phyloP scores from a whole-genome alignment of 352 stramenopile species.

The Phytophthora ohioensis region DNA sequence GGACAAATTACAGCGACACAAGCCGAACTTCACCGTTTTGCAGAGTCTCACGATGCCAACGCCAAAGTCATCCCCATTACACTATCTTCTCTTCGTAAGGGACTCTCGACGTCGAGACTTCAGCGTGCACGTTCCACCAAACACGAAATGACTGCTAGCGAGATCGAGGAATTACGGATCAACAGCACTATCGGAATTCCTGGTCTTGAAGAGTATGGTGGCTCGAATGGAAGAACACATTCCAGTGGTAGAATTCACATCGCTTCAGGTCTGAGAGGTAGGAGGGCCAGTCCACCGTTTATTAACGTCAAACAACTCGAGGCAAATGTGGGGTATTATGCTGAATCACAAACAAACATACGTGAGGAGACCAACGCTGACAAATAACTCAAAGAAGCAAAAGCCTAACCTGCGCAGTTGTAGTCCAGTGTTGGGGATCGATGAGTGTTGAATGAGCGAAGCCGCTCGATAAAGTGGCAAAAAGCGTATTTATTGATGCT shows the following conservation, averaged over 20 bases:
- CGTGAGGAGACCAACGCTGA: background rate
- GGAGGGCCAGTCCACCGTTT: background rate
- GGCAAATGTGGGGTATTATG: background rate
- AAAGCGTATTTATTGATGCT: constrained; percentile 38
- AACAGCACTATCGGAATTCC: constrained; percentile 32
- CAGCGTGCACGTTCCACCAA: constrained; percentile 23
- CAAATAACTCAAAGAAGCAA: background rate
- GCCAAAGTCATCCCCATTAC: constrained; percentile 72
- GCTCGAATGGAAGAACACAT: constrained; percentile 2
- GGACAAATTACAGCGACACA: constrained; percentile 55
- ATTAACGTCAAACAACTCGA: constrained; percentile 5
- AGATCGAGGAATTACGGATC: constrained; percentile 27
- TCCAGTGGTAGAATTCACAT: constrained; percentile 4
- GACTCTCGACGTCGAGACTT: constrained; percentile 34
- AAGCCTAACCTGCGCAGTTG: background rate
- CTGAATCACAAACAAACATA: background rate
- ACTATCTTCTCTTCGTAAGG: constrained; percentile 46
- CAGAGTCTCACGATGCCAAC: constrained; percentile 66
- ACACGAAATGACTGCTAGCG: constrained; percentile 14
- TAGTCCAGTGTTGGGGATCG: too few relatives aligned
- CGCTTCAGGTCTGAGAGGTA: background rate
- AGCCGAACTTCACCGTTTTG: constrained; percentile 65
- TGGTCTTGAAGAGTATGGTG: constrained; percentile 22
- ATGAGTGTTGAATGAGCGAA: background rate
- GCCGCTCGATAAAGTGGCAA: constrained; percentile 14